These are phyloP conservation scores for Cyphellophora attinorum DNA, from an alignment of 2,329 filamentous ascomycete species.

Conservation along the genomic window DNA sequence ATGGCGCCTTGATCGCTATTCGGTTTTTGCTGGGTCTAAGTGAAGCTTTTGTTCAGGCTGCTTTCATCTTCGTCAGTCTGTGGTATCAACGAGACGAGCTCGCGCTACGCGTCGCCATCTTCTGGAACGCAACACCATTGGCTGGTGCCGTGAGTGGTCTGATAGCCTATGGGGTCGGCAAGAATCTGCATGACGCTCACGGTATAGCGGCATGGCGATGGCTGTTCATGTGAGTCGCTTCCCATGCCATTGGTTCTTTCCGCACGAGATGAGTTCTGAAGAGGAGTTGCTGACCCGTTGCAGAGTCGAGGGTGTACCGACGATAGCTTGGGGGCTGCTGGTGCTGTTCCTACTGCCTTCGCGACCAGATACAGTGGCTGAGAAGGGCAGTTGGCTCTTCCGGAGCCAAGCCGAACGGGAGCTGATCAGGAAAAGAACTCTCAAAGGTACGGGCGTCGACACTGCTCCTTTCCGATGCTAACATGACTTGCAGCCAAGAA, in stretches of 20 bases:
- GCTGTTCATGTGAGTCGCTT: constrained; percentile 56
- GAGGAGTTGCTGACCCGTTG: too few species aligned
- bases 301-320: constrained; percentile 5
- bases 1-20: constrained; percentile 5
- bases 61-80: constrained; percentile 3
- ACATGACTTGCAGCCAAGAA: too few species aligned
- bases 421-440: constrained; percentile 2
- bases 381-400: constrained; percentile 3
- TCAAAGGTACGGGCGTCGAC: too few species aligned
- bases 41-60: constrained; percentile 4
- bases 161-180: constrained; percentile 54
- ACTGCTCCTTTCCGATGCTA: too few species aligned
- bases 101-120: constrained; percentile 42
- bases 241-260: constrained; percentile 45
- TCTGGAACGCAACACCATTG: constrained; percentile 33
- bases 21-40: constrained; percentile 5
- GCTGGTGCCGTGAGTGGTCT: constrained; percentile 63
- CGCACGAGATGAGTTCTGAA: too few species aligned
- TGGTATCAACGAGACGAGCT: constrained; percentile 7
- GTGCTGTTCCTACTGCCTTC: constrained; percentile 56
- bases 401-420: neutral
- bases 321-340: constrained; percentile 29
- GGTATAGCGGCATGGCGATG: constrained; percentile 60
- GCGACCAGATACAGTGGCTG: constrained; percentile 2
- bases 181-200: constrained; percentile 49